Percentiles rank a stretch among this genome's conserved stretches.
Conservation (phyloP, 1,139 yeast genomes). For the Pneumocystis murina region DNA sequence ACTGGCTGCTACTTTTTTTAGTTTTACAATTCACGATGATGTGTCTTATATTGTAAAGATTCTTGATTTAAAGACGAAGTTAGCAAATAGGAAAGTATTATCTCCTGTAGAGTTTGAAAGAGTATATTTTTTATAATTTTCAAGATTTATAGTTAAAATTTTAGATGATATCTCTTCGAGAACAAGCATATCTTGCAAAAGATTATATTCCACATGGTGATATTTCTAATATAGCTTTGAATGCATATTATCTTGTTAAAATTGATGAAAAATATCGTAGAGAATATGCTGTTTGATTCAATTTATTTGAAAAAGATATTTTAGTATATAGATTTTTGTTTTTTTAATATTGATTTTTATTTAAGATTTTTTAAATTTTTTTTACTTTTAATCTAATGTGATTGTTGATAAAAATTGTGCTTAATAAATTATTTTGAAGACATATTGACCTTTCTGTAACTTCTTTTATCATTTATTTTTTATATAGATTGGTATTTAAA, state of each 20-base stretch:
- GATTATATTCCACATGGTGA: constrained; percentile 65
- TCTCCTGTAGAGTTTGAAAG: constrained; percentile 71
- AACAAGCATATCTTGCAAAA: constrained; percentile 73
- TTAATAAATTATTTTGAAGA: neutral
- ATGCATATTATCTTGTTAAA: constrained; percentile 71
- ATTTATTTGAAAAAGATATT: neutral
- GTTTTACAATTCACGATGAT: constrained; percentile 71
- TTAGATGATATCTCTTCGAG: constrained; percentile 52
- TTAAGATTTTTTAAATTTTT: neutral
- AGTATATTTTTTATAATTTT: neutral
- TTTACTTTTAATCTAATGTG: neutral
- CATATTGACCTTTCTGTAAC: neutral
- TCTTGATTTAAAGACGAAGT: constrained; percentile 54
- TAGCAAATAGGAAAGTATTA: constrained; percentile 49
- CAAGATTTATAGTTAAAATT: constrained; percentile 26
- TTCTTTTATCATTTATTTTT: neutral
- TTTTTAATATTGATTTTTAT: neutral
- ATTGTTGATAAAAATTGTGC: neutral
- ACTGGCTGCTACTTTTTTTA: constrained; percentile 78
- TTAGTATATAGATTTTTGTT: neutral
- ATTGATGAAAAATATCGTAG: constrained; percentile 87
- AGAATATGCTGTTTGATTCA: constrained; percentile 32
- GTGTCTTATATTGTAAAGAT: constrained; percentile 48
- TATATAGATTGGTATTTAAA: neutral
- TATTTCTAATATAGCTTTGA: constrained; percentile 51